These are phyloP conservation scores for Brasilioporus rufonigricans DNA, from an alignment of 768 basidiomycete species.

Conservation along the genomic window DNA sequence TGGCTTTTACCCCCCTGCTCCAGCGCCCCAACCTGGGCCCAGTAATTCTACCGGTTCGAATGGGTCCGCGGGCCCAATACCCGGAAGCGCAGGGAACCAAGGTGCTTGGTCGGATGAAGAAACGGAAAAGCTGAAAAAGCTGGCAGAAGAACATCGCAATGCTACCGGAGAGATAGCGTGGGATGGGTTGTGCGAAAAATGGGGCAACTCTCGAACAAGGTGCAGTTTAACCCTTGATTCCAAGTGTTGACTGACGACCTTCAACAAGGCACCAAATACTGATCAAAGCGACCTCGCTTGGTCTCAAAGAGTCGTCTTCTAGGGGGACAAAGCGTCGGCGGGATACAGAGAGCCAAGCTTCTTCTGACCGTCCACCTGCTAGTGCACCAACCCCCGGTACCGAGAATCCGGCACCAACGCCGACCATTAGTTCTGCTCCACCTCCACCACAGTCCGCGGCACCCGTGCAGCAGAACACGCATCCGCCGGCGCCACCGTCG, in stretches of 20 bases:
- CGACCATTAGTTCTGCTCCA: slow-evolving; percentile 26
- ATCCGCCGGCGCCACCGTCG: slow-evolving; percentile 33
- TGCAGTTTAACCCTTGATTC: slow-evolving; percentile 27
- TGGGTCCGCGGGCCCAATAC: slow-evolving; percentile 13
- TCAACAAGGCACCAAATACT: slow-evolving; percentile 71
- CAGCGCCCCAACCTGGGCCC: slow-evolving; percentile 22
- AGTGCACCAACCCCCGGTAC: slow-evolving; percentile 19
- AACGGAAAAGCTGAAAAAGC: slow-evolving; percentile 59
- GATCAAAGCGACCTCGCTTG: slow-evolving; percentile 75
- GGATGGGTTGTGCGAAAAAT: slow-evolving; percentile 74
- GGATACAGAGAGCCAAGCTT: slow-evolving; percentile 36
- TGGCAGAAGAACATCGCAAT: slow-evolving; percentile 66
- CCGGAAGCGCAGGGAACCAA: slow-evolving; percentile 47
- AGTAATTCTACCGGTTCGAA: slow-evolving; percentile 27
- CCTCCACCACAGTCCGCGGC: slow-evolving; percentile 18
- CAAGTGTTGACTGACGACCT: slow-evolving; percentile 4
- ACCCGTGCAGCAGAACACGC: slow-evolving; percentile 23
- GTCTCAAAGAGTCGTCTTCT: slow-evolving; percentile 72
- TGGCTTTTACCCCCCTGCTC: slow-evolving; percentile 32
- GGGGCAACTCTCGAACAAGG: slow-evolving; percentile 75
- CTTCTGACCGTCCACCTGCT: slow-evolving; percentile 24
- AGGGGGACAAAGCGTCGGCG: slow-evolving; percentile 61
- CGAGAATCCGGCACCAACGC: slow-evolving; percentile 17
- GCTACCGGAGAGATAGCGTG: slow-evolving; percentile 58
- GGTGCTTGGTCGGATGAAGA: slow-evolving; percentile 83